These are phyloP conservation scores for Marchantia polymorpha DNA, from an alignment of 225 moss, liverwort and hornwort species.

Conservation along the genomic window DNA sequence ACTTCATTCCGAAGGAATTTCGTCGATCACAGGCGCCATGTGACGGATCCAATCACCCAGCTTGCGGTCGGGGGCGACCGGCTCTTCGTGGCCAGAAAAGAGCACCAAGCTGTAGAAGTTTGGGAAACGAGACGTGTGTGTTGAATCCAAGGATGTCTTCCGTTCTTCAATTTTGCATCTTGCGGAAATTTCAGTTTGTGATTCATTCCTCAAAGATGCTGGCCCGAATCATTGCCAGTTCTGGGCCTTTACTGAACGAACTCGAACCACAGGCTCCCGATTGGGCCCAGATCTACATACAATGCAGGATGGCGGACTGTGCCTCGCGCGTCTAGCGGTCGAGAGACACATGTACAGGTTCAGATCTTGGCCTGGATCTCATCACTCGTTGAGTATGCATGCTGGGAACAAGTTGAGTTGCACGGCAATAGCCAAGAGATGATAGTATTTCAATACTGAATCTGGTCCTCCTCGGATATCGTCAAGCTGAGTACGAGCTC, in stretches of 20 bases:
- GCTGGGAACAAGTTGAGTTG: neutral
- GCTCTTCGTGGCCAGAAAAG: constrained; percentile 69
- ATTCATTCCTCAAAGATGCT: neutral
- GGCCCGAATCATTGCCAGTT: neutral
- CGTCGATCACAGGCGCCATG: constrained; percentile 68
- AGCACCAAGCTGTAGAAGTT: constrained; percentile 81
- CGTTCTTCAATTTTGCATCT: neutral
- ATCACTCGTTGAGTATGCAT: neutral
- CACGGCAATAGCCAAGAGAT: neutral
- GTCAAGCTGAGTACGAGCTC: too few species aligned
- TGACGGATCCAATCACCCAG: constrained; percentile 59
- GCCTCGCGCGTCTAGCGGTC: too few species aligned
- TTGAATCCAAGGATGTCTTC: neutral
- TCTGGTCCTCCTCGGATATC: neutral
- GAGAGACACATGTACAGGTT: neutral
- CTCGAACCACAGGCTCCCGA: neutral
- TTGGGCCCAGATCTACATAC: neutral
- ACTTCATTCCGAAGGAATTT: constrained; percentile 64
- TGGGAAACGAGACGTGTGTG: constrained; percentile 62
- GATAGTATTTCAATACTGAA: neutral
- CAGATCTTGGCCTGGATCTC: neutral
- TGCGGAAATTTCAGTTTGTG: neutral
- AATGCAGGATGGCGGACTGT: neutral
- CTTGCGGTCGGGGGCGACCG: constrained; percentile 73
- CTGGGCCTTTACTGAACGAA: neutral